Evolutionary conservation across 768 basidiomycete genomes (phyloP).

Genomic region (Rhodotorula babjevae): DNA sequence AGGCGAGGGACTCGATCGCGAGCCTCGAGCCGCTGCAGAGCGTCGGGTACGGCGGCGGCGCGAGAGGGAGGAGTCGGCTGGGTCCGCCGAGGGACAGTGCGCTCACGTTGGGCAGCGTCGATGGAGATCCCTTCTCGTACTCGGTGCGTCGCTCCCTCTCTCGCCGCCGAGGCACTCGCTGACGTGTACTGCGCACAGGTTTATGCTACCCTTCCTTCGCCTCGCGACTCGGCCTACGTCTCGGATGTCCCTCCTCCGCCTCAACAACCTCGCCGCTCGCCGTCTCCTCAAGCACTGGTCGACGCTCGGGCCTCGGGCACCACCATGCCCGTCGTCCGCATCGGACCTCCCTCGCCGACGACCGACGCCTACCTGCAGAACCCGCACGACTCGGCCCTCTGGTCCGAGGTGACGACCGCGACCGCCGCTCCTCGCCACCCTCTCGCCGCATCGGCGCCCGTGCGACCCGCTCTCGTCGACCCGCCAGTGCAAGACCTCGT

Average conservation of each 20-base stretch:
- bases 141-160: slow-evolving; percentile 6
- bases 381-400: slow-evolving; percentile 10
- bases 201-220: slow-evolving; percentile 18
- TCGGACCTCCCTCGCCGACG: slow-evolving; percentile 16
- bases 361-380: not conserved
- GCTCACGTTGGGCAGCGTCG: slow-evolving; percentile 3
- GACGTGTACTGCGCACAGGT: not conserved
- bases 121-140: slow-evolving; percentile 18
- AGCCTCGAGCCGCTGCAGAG: not conserved
- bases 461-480: not conserved
- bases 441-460: not conserved
- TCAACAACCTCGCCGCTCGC: not conserved
- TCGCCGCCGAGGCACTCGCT: not conserved
- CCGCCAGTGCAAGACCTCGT: not conserved
- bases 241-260: not conserved
- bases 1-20: slow-evolving; percentile 22
- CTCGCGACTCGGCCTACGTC: slow-evolving; percentile 1
- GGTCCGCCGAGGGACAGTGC: slow-evolving; percentile 4
- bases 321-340: slow-evolving; percentile 4
- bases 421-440: not conserved
- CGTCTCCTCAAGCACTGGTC: not conserved
- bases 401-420: not conserved
- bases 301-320: not conserved
- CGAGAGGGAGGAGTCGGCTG: not conserved
- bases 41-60: no score